These are phyloP conservation scores for Nasturtium officinale DNA, from an alignment of 345 rosid species.

Conservation along the genomic window DNA sequence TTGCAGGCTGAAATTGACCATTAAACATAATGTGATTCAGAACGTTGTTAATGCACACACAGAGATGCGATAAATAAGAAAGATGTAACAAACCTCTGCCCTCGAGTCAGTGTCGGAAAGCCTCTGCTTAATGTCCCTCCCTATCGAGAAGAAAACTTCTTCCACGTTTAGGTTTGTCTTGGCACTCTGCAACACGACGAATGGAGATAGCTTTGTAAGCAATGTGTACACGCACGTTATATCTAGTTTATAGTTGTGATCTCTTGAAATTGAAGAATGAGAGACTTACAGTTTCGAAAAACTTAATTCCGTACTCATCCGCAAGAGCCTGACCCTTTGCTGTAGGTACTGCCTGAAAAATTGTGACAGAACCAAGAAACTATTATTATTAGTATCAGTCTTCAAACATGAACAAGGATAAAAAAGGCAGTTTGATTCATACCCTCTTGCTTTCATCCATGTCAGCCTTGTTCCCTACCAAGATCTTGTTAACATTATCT, in stretches of 20 bases:
- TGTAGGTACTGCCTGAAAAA: conserved; percentile 85
- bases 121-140: conserved; percentile 91
- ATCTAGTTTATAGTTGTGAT: not conserved
- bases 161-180: conserved; percentile 95
- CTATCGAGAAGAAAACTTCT: conserved; percentile 94
- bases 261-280: not conserved
- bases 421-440: conserved; percentile 10
- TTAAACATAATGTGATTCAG: not conserved
- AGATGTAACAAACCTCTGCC: conserved; percentile 60
- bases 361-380: conserved; percentile 27
- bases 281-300: conserved; percentile 85
- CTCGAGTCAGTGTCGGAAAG: conserved; percentile 77
- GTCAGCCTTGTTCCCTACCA: conserved; percentile 99
- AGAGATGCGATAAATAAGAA: not conserved
- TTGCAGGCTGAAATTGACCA: conserved; percentile 37
- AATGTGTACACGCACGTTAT: no score
- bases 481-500: conserved; percentile 94
- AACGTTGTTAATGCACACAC: not conserved
- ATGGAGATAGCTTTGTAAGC: not conserved
- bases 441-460: conserved; percentile 99
- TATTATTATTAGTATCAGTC: not conserved
- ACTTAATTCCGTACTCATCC: conserved; percentile 95
- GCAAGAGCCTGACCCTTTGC: conserved; percentile 98
- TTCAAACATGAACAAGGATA: not conserved
- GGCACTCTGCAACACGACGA: conserved; percentile 70